Conservation (phyloP, 257 asterid species). For the Gardenia jasminoides region DNA sequence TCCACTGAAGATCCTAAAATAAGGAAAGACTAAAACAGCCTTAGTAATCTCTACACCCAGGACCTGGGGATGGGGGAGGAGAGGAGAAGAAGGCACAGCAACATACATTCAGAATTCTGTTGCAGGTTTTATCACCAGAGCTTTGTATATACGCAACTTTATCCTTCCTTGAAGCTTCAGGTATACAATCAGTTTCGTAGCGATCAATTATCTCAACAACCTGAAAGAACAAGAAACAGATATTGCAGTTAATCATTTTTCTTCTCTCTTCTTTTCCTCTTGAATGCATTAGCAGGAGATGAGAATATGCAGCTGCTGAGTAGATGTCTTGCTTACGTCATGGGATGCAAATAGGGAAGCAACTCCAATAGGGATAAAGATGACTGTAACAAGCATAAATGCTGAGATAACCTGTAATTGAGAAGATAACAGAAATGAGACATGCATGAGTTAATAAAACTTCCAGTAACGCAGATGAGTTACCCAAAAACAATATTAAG, state of each 20-base stretch:
- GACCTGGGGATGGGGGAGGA: background rate
- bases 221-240: constrained; percentile 24
- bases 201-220: constrained; percentile 63
- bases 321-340: constrained; percentile 34
- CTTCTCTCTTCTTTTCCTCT: no score
- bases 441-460: constrained; percentile 8
- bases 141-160: constrained; percentile 41
- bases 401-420: constrained; percentile 72
- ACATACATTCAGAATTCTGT: constrained; percentile 39
- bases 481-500: background rate
- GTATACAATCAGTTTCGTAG: constrained; percentile 52
- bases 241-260: background rate
- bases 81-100: background rate
- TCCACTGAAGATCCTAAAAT: background rate
- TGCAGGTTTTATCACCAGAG: constrained; percentile 37
- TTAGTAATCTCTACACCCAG: background rate
- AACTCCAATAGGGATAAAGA: constrained; percentile 88
- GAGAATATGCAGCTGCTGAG: background rate
- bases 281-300: background rate
- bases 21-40: background rate
- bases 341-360: constrained; percentile 77
- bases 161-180: constrained; percentile 29
- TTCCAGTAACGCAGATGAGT: background rate
- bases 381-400: constrained; percentile 64
- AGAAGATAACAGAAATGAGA: constrained; percentile 8